These are phyloP conservation scores for Vigna nakashimae DNA, from an alignment of 306 rosid genomes.

Conservation along the genomic window DNA sequence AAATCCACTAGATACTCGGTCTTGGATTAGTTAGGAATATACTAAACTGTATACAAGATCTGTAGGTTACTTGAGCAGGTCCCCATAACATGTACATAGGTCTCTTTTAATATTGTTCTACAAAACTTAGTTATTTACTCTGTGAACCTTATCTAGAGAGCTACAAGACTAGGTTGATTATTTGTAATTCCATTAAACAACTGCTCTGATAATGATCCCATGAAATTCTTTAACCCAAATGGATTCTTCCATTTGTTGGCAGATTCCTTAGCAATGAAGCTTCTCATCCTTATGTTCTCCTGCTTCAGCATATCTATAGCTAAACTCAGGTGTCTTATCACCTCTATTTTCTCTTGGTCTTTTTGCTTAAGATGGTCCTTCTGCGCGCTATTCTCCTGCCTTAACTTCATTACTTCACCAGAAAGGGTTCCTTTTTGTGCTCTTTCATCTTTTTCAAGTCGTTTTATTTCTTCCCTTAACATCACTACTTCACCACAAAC, in stretches of 20 bases:
- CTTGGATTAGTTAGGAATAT: slow-evolving; percentile 18
- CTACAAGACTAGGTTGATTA: slow-evolving; percentile 53
- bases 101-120: slow-evolving; percentile 36
- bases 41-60: slow-evolving; percentile 24
- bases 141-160: slow-evolving; percentile 59
- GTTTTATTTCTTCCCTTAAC: slow-evolving; percentile 58
- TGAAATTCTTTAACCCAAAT: slow-evolving; percentile 58
- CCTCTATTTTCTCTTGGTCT: slow-evolving; percentile 84
- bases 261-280: slow-evolving; percentile 50
- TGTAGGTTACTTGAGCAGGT: slow-evolving; percentile 18
- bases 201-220: slow-evolving; percentile 54
- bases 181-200: slow-evolving; percentile 52
- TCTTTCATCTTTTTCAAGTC: slow-evolving; percentile 60
- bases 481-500: slow-evolving; percentile 48
- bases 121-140: slow-evolving; percentile 38
- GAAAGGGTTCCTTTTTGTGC: slow-evolving; percentile 53
- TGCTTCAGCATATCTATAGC: slow-evolving; percentile 78
- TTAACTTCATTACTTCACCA: slow-evolving; percentile 56
- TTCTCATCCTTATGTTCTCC: slow-evolving; percentile 69
- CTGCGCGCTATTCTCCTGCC: slow-evolving; percentile 59
- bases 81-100: slow-evolving; percentile 40
- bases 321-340: slow-evolving; percentile 72
- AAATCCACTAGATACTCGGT: slow-evolving; percentile 28
- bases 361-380: slow-evolving; percentile 62
- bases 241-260: slow-evolving; percentile 57